Conservation (phyloP, 2,329 filamentous ascomycete genomes). For the Ophiocordyceps camponoti-rufipedis region DNA sequence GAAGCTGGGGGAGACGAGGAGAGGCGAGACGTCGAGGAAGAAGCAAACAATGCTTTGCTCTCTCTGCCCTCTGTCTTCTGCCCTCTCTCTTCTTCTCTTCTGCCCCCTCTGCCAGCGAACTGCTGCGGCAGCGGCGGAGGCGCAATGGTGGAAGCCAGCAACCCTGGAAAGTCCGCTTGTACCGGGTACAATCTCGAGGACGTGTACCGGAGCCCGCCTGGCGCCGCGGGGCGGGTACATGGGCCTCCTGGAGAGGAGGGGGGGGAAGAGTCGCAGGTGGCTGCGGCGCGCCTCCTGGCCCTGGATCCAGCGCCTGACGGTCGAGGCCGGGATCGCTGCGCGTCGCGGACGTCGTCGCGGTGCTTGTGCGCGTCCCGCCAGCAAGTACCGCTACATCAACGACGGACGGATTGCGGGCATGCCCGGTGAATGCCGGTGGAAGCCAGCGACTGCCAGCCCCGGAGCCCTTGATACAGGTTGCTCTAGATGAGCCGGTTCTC, state of each 20-base stretch:
- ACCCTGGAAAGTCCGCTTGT: neutral
- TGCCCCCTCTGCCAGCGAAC: too few species aligned
- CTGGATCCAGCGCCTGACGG: neutral
- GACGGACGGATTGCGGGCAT: too few species aligned
- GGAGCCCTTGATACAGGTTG: too few species aligned
- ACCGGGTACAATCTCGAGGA: neutral
- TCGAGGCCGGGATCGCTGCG: neutral
- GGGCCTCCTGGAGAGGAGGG: neutral
- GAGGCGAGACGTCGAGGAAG: neutral
- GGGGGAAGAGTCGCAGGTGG: neutral
- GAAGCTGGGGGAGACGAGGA: neutral
- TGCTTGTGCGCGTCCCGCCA: neutral
- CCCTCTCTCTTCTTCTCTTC: too few species aligned
- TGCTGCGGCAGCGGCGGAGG: too few species aligned
- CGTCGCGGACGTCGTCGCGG: neutral
- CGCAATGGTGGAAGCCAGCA: too few species aligned
- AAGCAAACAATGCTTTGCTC: too few species aligned
- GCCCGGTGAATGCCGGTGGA: too few species aligned
- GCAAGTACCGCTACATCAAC: neutral
- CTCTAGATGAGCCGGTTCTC: too few species aligned
- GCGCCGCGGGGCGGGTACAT: neutral
- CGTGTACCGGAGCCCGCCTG: neutral
- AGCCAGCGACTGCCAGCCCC: too few species aligned
- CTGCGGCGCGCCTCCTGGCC: constrained; percentile 1
- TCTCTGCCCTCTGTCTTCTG: too few species aligned